A percentile compares a stretch with the other conserved stretches of the same genome.
Conservation (phyloP, 2,329 filamentous ascomycete genomes). For the Colletotrichum somersetense region DNA sequence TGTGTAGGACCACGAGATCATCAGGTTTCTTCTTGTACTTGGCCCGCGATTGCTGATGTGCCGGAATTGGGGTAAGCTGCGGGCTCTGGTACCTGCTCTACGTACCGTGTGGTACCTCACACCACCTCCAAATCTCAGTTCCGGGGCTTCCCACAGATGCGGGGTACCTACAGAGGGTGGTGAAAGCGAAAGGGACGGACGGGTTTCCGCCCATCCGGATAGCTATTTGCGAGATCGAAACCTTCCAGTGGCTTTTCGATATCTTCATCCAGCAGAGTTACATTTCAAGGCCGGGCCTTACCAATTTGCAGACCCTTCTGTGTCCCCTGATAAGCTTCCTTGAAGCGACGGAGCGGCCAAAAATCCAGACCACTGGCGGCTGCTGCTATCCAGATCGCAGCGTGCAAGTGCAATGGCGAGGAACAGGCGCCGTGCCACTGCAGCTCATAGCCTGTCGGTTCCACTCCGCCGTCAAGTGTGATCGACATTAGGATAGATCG, state of each 20-base stretch:
- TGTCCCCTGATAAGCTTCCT: not conserved
- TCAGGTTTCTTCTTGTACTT: not conserved
- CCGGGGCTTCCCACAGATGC: slow-evolving; percentile 1
- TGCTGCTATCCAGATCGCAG: not conserved
- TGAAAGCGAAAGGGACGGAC: not conserved
- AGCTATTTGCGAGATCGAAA: not conserved
- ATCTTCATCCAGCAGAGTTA: not conserved
- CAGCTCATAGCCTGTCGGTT: not conserved
- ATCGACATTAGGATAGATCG: not conserved
- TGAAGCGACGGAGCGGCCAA: not conserved
- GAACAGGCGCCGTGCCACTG: not conserved
- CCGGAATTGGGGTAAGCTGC: not conserved
- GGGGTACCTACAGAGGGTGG: not conserved
- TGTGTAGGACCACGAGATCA: not conserved
- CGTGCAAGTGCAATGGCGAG: not conserved
- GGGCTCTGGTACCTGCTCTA: not conserved
- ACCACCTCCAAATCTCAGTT: slow-evolving; percentile 15
- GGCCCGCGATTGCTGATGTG: not conserved
- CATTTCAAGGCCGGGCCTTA: not conserved
- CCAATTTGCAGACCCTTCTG: not conserved
- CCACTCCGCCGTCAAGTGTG: not conserved
- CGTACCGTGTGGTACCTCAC: not conserved
- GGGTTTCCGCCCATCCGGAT: not conserved
- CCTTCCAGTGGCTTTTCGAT: not conserved
- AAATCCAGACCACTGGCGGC: too few relatives aligned